Conservation (phyloP, 441 rosid genomes). For the Biscutella auriculata region DNA sequence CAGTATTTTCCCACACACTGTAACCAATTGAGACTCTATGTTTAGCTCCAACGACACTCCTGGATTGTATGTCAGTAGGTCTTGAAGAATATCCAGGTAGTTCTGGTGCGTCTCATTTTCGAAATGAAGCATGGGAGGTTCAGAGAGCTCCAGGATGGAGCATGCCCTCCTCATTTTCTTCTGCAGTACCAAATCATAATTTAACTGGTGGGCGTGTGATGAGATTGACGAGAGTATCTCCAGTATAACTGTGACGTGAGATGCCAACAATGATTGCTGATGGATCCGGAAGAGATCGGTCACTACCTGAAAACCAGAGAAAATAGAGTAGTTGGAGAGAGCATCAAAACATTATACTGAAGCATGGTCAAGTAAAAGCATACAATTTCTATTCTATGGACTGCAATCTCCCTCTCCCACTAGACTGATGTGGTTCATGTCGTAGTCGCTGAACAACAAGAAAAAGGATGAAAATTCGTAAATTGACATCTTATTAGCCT, state of each 20-base stretch:
- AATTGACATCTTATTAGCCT: too few relatives aligned
- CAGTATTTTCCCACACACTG: slow-evolving; percentile 49
- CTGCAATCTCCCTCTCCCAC: too few relatives aligned
- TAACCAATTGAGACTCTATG: slow-evolving; percentile 43
- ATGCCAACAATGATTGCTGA: slow-evolving; percentile 37
- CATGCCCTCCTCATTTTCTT: slow-evolving; percentile 73
- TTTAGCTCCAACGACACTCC: slow-evolving; percentile 35
- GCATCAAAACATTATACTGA: background rate
- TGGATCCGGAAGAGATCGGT: slow-evolving; percentile 48
- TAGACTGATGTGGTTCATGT: too few relatives aligned
- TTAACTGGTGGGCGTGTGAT: slow-evolving; percentile 64
- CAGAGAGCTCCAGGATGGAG: slow-evolving; percentile 58
- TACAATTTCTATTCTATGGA: too few relatives aligned
- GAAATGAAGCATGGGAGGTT: slow-evolving; percentile 77
- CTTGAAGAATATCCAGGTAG: slow-evolving; percentile 58
- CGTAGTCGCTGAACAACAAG: too few relatives aligned
- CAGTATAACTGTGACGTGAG: slow-evolving; percentile 34
- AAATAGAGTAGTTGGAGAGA: background rate
- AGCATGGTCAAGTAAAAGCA: background rate
- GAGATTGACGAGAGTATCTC: slow-evolving; percentile 51
- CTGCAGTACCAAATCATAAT: slow-evolving; percentile 36
- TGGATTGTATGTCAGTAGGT: slow-evolving; percentile 33
- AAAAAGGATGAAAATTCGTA: too few relatives aligned
- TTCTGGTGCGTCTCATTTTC: slow-evolving; percentile 76
- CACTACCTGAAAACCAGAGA: slow-evolving; percentile 47